Evolutionary conservation across 495 filamentous ascomycete genomes (phyloP).

Genomic region (Elaphomyces granulatus): DNA sequence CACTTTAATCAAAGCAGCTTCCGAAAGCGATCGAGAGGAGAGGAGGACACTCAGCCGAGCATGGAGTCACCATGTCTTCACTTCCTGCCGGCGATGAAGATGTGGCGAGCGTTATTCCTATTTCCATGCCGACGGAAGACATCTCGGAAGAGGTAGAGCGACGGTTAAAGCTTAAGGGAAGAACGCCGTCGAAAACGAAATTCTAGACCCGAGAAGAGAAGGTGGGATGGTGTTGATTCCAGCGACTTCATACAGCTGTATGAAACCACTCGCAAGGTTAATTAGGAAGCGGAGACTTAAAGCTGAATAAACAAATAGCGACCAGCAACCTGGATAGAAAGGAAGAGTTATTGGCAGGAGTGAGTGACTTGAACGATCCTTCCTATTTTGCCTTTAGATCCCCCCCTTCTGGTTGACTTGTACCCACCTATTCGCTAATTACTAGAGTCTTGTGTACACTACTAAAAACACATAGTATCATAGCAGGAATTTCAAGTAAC

Average conservation of each 20-base stretch:
- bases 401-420: no score
- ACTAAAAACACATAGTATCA: no score
- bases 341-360: no score
- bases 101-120: conserved; percentile 9
- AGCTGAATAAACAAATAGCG: no score
- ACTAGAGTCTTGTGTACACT: no score
- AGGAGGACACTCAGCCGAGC: conserved; percentile 2
- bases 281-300: not conserved
- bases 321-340: no score
- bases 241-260: not conserved
- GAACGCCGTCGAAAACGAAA: conserved; percentile 19
- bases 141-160: conserved; percentile 33
- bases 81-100: conserved; percentile 12
- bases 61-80: conserved; percentile 1
- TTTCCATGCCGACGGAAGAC: conserved; percentile 29
- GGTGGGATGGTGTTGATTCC: conserved; percentile 19
- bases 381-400: no score
- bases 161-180: conserved; percentile 26
- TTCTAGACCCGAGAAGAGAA: conserved; percentile 22
- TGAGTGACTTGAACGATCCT: no score
- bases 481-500: no score
- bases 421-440: no score
- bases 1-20: no score
- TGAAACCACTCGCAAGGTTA: not conserved
- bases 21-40: conserved; percentile 6